These are phyloP conservation scores for Gryganskiella cystojenkinii DNA, from an alignment of 192 early-diverging fungal species.

Conservation along the genomic window DNA sequence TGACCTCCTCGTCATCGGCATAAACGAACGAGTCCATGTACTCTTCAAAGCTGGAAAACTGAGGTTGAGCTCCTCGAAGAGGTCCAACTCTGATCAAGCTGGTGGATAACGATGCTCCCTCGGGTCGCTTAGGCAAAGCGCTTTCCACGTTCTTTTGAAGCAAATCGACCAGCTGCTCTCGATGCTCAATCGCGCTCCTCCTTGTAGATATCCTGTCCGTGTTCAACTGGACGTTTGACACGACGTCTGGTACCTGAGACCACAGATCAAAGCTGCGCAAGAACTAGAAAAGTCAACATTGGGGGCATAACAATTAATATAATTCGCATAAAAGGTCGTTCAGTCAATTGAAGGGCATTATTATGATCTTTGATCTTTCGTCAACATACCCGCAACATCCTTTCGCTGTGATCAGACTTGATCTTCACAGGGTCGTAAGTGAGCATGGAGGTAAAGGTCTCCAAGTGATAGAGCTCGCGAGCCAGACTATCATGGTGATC, in stretches of 20 bases:
- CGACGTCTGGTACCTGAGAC: constrained; percentile 60
- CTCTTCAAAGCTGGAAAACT: constrained; percentile 44
- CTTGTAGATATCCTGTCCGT: constrained; percentile 57
- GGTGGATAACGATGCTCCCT: neutral
- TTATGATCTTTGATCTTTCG: neutral
- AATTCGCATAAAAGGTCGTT: no score
- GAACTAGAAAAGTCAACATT: constrained; percentile 29
- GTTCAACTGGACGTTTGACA: constrained; percentile 52
- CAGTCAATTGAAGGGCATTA: neutral
- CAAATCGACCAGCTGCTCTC: constrained; percentile 57
- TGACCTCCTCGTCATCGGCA: constrained; percentile 72
- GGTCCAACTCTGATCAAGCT: constrained; percentile 17
- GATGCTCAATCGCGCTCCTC: constrained; percentile 53
- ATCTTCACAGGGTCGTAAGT: constrained; percentile 63
- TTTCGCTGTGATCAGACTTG: constrained; percentile 63
- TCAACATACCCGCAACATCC: constrained; percentile 59
- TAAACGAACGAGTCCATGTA: constrained; percentile 67
- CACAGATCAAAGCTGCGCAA: constrained; percentile 54
- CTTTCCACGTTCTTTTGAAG: constrained; percentile 56
- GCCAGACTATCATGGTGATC: constrained; percentile 63
- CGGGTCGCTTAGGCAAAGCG: constrained; percentile 21
- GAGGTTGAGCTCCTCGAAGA: constrained; percentile 4
- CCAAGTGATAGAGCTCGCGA: constrained; percentile 70
- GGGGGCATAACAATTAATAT: constrained; percentile 1
- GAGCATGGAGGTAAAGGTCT: constrained; percentile 60